These are phyloP conservation scores for Tillandsia leiboldiana DNA, from an alignment of 176 grass and related monocot species.

Conservation along the genomic window DNA sequence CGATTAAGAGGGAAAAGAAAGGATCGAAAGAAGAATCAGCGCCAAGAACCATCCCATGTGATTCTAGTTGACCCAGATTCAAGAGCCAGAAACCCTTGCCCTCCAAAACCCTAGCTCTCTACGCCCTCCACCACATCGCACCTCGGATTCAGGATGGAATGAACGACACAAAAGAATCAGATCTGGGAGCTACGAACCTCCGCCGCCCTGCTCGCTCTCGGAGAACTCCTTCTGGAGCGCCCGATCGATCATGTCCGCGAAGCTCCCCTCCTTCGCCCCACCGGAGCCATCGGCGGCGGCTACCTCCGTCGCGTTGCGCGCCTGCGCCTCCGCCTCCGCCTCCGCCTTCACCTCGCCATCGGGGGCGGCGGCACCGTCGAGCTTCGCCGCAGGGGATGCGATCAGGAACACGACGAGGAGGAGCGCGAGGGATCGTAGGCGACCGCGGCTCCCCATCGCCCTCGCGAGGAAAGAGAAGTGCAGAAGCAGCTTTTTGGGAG, in stretches of 20 bases:
- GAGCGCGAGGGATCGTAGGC: neutral
- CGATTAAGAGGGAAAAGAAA: neutral
- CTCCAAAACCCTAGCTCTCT: neutral
- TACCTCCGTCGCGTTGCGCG: slow-evolving; percentile 40
- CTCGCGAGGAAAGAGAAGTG: neutral
- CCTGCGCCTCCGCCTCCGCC: slow-evolving; percentile 13
- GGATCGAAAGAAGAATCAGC: neutral
- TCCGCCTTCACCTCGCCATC: slow-evolving; percentile 9
- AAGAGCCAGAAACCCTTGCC: neutral
- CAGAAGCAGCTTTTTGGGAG: neutral
- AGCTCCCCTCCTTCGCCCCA: slow-evolving; percentile 40
- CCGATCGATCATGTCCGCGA: slow-evolving; percentile 97
- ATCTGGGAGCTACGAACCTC: slow-evolving; percentile 65
- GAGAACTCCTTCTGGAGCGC: slow-evolving; percentile 98
- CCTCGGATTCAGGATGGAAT: slow-evolving; percentile 8
- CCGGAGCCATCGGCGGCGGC: neutral
- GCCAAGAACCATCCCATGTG: neutral
- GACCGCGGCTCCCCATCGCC: slow-evolving; percentile 2
- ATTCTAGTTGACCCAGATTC: neutral
- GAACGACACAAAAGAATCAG: neutral
- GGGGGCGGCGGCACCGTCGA: slow-evolving; percentile 7
- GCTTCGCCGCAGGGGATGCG: slow-evolving; percentile 10
- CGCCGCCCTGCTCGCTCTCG: slow-evolving; percentile 80
- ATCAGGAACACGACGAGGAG: neutral
- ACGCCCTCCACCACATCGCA: slow-evolving; percentile 1